Evolutionary conservation across 2,329 filamentous ascomycete genomes (phyloP), one percentile per base, ranked within the genome.

Genomic region (Fusarium sp.): DNA sequence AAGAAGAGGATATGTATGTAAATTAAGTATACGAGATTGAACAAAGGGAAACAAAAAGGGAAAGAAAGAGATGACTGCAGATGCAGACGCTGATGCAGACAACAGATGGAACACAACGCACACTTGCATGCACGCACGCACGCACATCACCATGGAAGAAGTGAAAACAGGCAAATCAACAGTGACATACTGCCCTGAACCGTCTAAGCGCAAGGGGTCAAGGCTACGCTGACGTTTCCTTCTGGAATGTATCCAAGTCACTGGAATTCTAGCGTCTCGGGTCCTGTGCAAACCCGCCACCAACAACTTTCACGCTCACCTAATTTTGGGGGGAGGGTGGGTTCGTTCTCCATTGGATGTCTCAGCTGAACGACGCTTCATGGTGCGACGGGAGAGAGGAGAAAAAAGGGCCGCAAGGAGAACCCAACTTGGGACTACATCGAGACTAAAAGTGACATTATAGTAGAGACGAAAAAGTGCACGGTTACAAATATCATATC

Each of bases 231-330:
- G 33, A 42, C 37, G 35, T 64, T 47, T 67, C 30, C 33, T 67
- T 73, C 71, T 74, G 71, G 71, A 74, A 74, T 72, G 71, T n/a
- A 57, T 60, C 56, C 59, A 57, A 35, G 25, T 42, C 54, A 61
- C 67, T 74, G 67, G 71, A 74, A 74, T 74, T 74, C 71, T 63
- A 74, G 52, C 52, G 38, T 28, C 25, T 62, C 33, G 56, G 52
- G 56, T 42, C 46, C 58, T 52, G 25, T 57, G 43, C 25, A 18
- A 15, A 28, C 56, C 30, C 56, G 42, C 60, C 54, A 46, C 54
- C 40, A 50, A 10, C 54, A 33, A 50, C 52, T 25, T 21, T 25
- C 38, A 25, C 53, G 38, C 33, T 37, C 23, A 53, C 19, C 32
- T 57, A 50, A 50, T 50, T 50, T 33, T 50, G 30, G 47, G 30